A percentile compares a stretch with the other conserved stretches of the same genome.
Evolutionary conservation across 2,329 filamentous ascomycete genomes (phyloP).

Genomic region (Fusarium pseudoanthophilum): DNA sequence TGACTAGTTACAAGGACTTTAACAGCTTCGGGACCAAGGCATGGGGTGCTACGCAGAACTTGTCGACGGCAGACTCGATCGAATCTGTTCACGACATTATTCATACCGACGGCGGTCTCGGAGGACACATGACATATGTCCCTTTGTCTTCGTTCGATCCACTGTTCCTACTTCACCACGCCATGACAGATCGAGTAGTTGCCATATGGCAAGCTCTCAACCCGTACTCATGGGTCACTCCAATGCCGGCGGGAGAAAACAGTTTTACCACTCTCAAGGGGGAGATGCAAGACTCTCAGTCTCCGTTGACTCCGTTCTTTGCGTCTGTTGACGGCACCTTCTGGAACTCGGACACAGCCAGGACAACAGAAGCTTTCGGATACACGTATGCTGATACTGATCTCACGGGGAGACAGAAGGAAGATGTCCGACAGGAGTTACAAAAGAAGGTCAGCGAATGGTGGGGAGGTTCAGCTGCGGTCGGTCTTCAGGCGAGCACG

Average conservation of each 20-base stretch:
- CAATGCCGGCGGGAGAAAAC: conserved; percentile 63
- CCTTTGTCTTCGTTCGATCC: conserved; percentile 83
- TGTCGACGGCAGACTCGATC: conserved; percentile 69
- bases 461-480: conserved; percentile 50
- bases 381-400: conserved; percentile 78
- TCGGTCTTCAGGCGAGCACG: conserved; percentile 30
- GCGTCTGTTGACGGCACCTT: conserved; percentile 66
- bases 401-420: conserved; percentile 35
- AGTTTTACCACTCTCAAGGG: conserved; percentile 71
- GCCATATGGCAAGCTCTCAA: conserved; percentile 82
- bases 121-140: conserved; percentile 76
- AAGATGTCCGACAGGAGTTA: conserved; percentile 48
- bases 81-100: conserved; percentile 73
- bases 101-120: conserved; percentile 67
- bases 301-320: conserved; percentile 75
- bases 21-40: conserved; percentile 76
- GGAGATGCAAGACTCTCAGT: conserved; percentile 63
- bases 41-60: conserved; percentile 61
- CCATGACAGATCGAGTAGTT: conserved; percentile 78
- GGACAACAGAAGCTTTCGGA: conserved; percentile 70
- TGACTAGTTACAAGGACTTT: conserved; percentile 75
- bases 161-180: conserved; percentile 81
- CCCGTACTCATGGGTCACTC: conserved; percentile 72
- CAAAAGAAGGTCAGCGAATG: conserved; percentile 63
- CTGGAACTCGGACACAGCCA: conserved; percentile 73